Conservation (phyloP, 805 yeast genomes). For the Clavispora fructus region DNA sequence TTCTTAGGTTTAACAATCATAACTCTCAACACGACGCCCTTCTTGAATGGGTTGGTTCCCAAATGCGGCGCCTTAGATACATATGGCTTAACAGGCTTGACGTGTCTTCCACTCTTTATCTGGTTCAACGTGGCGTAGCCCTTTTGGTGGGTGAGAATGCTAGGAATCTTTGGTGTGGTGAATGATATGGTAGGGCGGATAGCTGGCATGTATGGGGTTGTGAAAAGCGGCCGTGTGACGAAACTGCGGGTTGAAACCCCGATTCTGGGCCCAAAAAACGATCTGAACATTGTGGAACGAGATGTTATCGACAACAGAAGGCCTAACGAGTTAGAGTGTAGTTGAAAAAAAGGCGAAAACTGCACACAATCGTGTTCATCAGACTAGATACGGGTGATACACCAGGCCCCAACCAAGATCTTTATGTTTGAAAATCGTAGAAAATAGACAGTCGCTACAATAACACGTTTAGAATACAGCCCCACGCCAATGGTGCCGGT, state of each 20-base stretch:
- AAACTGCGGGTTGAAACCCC: constrained; percentile 4
- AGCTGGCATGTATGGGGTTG: constrained; percentile 10
- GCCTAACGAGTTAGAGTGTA: neutral
- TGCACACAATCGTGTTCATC: neutral
- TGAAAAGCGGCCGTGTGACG: constrained; percentile 2
- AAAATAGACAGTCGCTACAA: too few species aligned
- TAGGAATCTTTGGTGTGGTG: constrained; percentile 4
- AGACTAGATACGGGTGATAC: neutral
- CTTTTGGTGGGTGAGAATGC: constrained; percentile 1
- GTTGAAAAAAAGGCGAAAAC: constrained; percentile 1
- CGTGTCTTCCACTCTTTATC: constrained; percentile 59
- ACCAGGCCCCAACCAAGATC: too few species aligned
- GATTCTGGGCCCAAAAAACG: constrained; percentile 8
- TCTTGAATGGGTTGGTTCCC: constrained; percentile 74
- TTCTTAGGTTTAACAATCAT: constrained; percentile 96
- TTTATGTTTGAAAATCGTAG: too few species aligned
- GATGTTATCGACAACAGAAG: neutral
- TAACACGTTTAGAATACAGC: too few species aligned
- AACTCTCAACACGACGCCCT: constrained; percentile 90
- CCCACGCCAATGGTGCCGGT: too few species aligned
- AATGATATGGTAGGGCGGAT: constrained; percentile 14
- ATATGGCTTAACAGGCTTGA: constrained; percentile 44
- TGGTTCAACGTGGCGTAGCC: constrained; percentile 69
- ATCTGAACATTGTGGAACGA: constrained; percentile 9
- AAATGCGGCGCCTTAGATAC: constrained; percentile 73